phyloP scores from a whole-genome alignment of 2,329 filamentous ascomycete genomes.

The Trichoderma koningiopsis region DNA sequence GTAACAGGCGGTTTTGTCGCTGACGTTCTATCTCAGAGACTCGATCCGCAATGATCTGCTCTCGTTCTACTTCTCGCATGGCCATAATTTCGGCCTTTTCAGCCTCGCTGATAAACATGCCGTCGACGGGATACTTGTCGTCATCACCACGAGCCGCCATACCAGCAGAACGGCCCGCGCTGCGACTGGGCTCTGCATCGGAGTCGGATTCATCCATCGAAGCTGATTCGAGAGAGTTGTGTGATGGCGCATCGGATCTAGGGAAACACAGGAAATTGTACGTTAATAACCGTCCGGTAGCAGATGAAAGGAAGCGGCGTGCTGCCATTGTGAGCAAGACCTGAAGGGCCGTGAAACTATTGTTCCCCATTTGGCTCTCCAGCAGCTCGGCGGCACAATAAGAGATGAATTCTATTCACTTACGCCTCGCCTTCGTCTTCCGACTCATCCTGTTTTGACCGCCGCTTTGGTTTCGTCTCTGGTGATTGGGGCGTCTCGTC shows the following conservation, averaged over 20 bases:
- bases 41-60: constrained; percentile 86
- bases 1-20: constrained; percentile 79
- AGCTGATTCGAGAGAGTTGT: constrained; percentile 75
- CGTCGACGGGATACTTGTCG: constrained; percentile 81
- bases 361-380: not conserved
- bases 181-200: constrained; percentile 51
- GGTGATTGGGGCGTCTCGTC: constrained; percentile 35
- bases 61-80: constrained; percentile 87
- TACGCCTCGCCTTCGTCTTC: constrained; percentile 66
- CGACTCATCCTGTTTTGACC: constrained; percentile 45
- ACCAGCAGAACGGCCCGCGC: constrained; percentile 40
- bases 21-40: constrained; percentile 79
- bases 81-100: constrained; percentile 80
- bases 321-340: constrained; percentile 9
- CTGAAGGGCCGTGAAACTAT: not conserved
- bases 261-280: not conserved
- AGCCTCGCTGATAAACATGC: constrained; percentile 72
- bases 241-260: constrained; percentile 69
- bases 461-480: constrained; percentile 52
- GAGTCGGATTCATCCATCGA: constrained; percentile 90
- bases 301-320: not conserved
- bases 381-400: constrained; percentile 8
- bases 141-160: constrained; percentile 57
- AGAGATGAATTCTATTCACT: constrained; percentile 33
- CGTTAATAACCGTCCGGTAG: constrained; percentile 25